Evolutionary conservation across 2,329 filamentous ascomycete species (phyloP).

Genomic region (Alternaria incomplexa): DNA sequence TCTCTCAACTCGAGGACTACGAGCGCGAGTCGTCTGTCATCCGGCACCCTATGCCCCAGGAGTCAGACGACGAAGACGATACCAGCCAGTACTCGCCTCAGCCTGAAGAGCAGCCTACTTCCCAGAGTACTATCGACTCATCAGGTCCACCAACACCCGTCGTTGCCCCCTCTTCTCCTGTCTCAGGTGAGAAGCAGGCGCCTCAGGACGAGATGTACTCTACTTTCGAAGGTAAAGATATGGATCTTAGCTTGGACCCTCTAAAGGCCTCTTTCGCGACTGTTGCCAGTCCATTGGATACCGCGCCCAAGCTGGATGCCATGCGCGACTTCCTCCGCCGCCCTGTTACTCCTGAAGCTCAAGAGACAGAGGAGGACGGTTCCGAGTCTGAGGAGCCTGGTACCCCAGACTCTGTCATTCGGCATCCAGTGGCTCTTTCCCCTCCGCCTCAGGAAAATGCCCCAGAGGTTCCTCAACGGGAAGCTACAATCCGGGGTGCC

Average conservation of each 20-base stretch:
- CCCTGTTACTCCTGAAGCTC: constrained; percentile 60
- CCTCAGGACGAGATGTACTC: constrained; percentile 54
- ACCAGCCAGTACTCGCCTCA: constrained; percentile 62
- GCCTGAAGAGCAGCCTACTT: constrained; percentile 43
- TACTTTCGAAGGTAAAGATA: constrained; percentile 58
- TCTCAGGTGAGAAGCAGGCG: constrained; percentile 36
- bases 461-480: constrained; percentile 75
- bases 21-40: constrained; percentile 61
- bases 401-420: constrained; percentile 90
- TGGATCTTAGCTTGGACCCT: constrained; percentile 61
- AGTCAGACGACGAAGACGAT: constrained; percentile 58
- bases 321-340: constrained; percentile 47
- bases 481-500: constrained; percentile 87
- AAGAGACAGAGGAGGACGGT: constrained; percentile 46
- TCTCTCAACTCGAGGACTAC: constrained; percentile 52
- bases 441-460: constrained; percentile 56
- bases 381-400: constrained; percentile 68
- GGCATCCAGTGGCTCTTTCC: constrained; percentile 65
- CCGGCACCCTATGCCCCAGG: constrained; percentile 55
- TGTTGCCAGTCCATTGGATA: constrained; percentile 38
- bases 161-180: constrained; percentile 34
- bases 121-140: constrained; percentile 47
- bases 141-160: constrained; percentile 56
- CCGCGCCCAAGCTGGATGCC: constrained; percentile 45
- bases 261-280: constrained; percentile 56